phyloP scores from a whole-genome alignment of 306 rosid genomes.

The Acacia melanoxylon region DNA sequence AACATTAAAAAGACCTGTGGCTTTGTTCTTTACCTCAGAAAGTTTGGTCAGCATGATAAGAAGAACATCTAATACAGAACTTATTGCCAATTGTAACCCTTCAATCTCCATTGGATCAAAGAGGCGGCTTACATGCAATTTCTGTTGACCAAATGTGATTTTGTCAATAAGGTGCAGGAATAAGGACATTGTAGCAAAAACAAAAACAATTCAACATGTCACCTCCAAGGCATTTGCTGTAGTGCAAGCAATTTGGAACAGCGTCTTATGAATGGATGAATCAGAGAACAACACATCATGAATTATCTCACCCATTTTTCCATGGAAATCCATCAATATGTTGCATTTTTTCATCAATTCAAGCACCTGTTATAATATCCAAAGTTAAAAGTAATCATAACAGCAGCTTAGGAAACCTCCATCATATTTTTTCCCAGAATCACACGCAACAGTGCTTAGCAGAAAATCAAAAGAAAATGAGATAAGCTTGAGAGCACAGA shows the following conservation, averaged over 20 bases:
- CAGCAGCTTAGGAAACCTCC: not conserved
- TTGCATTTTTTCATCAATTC: conserved; percentile 80
- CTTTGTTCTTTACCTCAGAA: conserved; percentile 61
- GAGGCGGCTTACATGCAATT: conserved; percentile 65
- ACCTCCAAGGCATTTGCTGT: conserved; percentile 81
- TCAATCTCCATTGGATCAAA: conserved; percentile 82
- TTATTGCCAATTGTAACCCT: conserved; percentile 71
- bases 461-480: conserved; percentile 7
- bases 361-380: conserved; percentile 66
- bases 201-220: conserved; percentile 31
- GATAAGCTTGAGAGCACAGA: conserved; percentile 5
- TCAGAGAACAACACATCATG: conserved; percentile 67
- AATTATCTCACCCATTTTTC: conserved; percentile 62
- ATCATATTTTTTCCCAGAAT: not conserved
- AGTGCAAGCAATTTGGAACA: conserved; percentile 76
- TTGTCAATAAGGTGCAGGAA: conserved; percentile 30
- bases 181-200: conserved; percentile 30
- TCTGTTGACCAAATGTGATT: conserved; percentile 47
- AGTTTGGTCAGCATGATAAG: conserved; percentile 66
- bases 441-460: conserved; percentile 10
- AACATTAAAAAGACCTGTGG: conserved; percentile 5
- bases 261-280: conserved; percentile 78
- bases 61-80: conserved; percentile 70
- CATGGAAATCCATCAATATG: conserved; percentile 44
- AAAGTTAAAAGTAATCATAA: conserved; percentile 28